Evolutionary conservation across 164 flowering plant genomes (phyloP).

Genomic region (Dillenia suffruticosa): DNA sequence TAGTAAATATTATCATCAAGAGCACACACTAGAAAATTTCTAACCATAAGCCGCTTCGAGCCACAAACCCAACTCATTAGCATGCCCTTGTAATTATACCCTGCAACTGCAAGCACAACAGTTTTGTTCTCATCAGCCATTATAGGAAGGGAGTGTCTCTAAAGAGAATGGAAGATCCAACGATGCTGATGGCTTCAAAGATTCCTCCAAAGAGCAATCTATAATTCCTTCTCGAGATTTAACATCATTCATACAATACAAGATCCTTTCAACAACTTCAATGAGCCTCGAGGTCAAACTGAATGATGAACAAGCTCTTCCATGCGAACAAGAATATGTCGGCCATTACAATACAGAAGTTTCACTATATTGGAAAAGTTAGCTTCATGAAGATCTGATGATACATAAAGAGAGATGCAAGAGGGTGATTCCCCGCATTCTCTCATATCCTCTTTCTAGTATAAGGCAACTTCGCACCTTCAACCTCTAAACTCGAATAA

Average conservation of each 20-base stretch:
- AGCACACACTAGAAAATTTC: constrained; percentile 78
- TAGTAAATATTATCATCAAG: constrained; percentile 73
- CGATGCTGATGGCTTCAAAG: constrained; percentile 15
- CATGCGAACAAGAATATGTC: constrained; percentile 39
- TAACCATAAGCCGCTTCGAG: constrained; percentile 49
- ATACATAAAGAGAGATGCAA: constrained; percentile 62
- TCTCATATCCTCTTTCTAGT: constrained; percentile 59
- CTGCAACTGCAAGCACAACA: constrained; percentile 76
- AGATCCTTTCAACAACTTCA: constrained; percentile 35
- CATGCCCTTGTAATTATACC: constrained; percentile 91
- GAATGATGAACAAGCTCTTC: constrained; percentile 27
- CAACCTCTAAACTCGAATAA: constrained; percentile 10
- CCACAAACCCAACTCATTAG: constrained; percentile 98
- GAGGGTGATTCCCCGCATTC: constrained; percentile 45
- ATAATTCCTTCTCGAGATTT: constrained; percentile 19
- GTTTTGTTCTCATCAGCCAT: constrained; percentile 60
- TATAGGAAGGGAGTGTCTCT: constrained; percentile 50
- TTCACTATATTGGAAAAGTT: constrained; percentile 45
- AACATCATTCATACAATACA: constrained; percentile 31
- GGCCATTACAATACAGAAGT: constrained; percentile 46
- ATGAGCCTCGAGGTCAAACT: constrained; percentile 14
- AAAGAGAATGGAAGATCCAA: constrained; percentile 55
- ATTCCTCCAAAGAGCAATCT: constrained; percentile 30
- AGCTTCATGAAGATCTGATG: constrained; percentile 44
- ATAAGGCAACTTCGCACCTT: constrained; percentile 9